Base-by-base conservation (phyloP, 306 rosid genomes). In the Lathyrus oleraceus region DNA sequence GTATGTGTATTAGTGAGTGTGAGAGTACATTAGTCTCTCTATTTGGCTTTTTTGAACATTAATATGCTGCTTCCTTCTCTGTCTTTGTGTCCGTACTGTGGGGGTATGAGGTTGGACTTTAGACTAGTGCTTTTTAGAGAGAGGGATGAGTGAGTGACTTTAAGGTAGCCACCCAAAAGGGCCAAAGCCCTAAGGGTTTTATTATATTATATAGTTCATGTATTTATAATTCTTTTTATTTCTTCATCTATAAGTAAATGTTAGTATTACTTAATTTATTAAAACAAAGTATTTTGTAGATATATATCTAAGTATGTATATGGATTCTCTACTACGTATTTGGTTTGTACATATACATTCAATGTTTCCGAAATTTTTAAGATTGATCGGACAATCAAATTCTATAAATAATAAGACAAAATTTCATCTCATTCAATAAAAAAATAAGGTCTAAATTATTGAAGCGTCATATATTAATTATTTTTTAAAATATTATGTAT, bases 31-130 rank as follows among this genome's bases (percentile, higher is more conserved):
- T 51, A 51, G 27, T 51, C 27, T 51, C n/a, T 10, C 54, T 25
- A 57, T 64, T 72, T 78, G 70, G 75, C 62, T 28, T 75, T 75
- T 69, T 69, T 30, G 23, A 38, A 69, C 63, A 64, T 68, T 66
- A 35, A 57, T 57, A 45, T 54, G 76, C 40, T 73, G 82, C 73
- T 81, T 84, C 85, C 53, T 74, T 74, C 76, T 70, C 35, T 80
- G 85, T 73, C 82, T 73, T 79, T 73, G 75, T 59, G 39, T 73
- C 21, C 72, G 78, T 47, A 81, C 73, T 25, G 47, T 58, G 36
- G 67, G 52, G 51, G 8, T 23, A 54, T 25, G 61, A 58, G 49
- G 49, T 79, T 74, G 54, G 70, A 57, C 62, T 57, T 57, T 14
- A 25, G 62, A 57, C 11, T 14, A 53, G 49, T 70, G 66, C 56